A percentile compares a stretch with the other conserved stretches of the same genome.
Evolutionary conservation across 257 asterid genomes (phyloP).

Genomic region (Misopates orontium): DNA sequence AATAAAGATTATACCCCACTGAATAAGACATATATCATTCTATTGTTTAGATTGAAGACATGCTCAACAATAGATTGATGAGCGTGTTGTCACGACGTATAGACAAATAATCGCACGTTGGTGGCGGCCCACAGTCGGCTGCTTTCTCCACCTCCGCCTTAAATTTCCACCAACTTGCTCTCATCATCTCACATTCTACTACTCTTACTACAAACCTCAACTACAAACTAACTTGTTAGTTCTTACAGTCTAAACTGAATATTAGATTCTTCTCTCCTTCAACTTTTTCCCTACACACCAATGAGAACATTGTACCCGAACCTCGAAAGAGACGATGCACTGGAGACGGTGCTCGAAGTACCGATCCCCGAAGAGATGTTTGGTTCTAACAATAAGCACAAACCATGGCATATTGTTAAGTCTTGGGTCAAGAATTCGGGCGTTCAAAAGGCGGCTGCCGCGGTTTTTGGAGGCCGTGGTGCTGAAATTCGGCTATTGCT

Average conservation of each 20-base stretch:
- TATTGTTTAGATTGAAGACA: too few relatives aligned
- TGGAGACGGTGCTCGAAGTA: slow-evolving; percentile 84
- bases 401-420: slow-evolving; percentile 52
- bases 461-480: slow-evolving; percentile 53
- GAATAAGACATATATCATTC: too few relatives aligned
- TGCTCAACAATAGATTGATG: too few relatives aligned
- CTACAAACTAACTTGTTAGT: too few relatives aligned
- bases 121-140: slow-evolving; percentile 48
- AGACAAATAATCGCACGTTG: slow-evolving; percentile 57
- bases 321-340: slow-evolving; percentile 66
- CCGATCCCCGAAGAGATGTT: slow-evolving; percentile 80
- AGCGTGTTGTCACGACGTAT: slow-evolving; percentile 79
- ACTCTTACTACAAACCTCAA: too few relatives aligned
- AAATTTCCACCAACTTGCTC: background rate
- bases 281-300: too few relatives aligned
- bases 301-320: slow-evolving; percentile 86
- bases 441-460: slow-evolving; percentile 22
- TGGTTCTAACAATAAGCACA: slow-evolving; percentile 37
- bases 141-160: slow-evolving; percentile 13
- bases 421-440: slow-evolving; percentile 54
- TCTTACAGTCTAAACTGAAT: too few relatives aligned
- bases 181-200: background rate
- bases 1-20: too few relatives aligned
- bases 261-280: too few relatives aligned
- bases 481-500: slow-evolving; percentile 70